Evolutionary conservation across 176 grass and related monocot species (phyloP), one percentile per base, ranked within the genome.

Genomic region (Miscanthus lutarioriparius): DNA sequence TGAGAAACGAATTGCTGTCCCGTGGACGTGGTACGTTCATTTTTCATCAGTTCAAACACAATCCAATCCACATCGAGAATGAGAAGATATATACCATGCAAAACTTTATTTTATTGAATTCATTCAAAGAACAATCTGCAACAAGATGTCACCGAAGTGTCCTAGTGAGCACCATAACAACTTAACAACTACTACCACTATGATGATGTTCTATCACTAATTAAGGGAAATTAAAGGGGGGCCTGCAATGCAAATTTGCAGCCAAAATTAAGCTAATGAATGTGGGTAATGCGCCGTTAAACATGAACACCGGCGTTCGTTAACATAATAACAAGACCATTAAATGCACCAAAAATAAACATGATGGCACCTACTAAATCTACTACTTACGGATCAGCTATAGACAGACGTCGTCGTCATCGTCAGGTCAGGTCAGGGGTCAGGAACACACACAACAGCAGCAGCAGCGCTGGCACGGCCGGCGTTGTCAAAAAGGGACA

Each of bases 351-450:
- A 40, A 74, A 67, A 69, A 33, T n/a, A 73, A 82, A 26, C 38
- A 64, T 62, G 72, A 76, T 76, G 71, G 25, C 64, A 44, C 7
- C 53, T 72, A 79, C 49, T 84, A 70, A 39, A 11, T 38, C 19
- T 59, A 73, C 3, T 59, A 59, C n/a, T 3, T n/a, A 58, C 54
- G n/a, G 25, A 28, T 23, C 58, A 78, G 83, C 47, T 78, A 67
- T 23, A 28, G 63, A 67, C 81, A 48, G 3, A 26, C 54, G 47
- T 83, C 26, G 36, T 74, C 27, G 45, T 25, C 48, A 2, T 64
- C 70, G 41, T 80, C 78, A 74, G 71, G 63, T 80, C 78, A 75
- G 45, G 78, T 82, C 78, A 83, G 27, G 63, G 66, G 62, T 69
- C 48, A 89, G 77, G 86, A 74, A 76, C 82, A 72, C 61, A 33